Base-by-base conservation (phyloP, 2,329 filamentous ascomycete species). In the Dactylonectria estremocensis region DNA sequence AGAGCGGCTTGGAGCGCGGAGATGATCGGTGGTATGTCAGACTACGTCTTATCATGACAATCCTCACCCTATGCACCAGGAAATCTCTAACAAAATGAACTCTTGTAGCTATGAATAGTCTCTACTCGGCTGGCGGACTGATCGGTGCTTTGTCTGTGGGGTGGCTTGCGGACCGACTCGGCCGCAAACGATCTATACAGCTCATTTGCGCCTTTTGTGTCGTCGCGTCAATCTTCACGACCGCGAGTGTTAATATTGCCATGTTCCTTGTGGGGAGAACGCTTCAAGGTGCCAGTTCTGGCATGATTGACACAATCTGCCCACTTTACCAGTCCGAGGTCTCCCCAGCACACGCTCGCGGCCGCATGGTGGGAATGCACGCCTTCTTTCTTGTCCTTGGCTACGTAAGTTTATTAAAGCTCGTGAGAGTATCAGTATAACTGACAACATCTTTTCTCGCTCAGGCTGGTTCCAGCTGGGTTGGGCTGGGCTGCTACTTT, bases 271-370 rank as follows among this genome's bases (percentile, higher is more conserved):
- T 28, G 13, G 37, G 53, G 1, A n/a, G 53, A 40, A 16, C 20
- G 3, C 35, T 56, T 9, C 33, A 56, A 22, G 53, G 53, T 4
- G 6, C n/a, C 18, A 16, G 28, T 2, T 40, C 37, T 13, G 53
- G 53, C 2, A 56, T 56, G 53, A 56, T 56, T 9, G 37, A 56
- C 35, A 40, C 33, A 13, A 56, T 56, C 53, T 35, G 33, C 33
- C 53, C 53, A 1, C 31, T 43, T 9, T 56, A 56, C 20, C 53
- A 56, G n/a, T 56, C 53, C 8, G 53, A 56, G 35, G 18, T 56
- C 13, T 20, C 53, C 3, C 35, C 53, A 45, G 31, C 53, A 13
- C 20, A 24, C 7, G 20, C 31, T 3, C 31, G 53, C 8, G 53
- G 53, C 3, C 53, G 53, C 13, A 31, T 58, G 40, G 55, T 58